Conservation (phyloP, 495 filamentous ascomycete species). For the Neurospora sp. region DNA sequence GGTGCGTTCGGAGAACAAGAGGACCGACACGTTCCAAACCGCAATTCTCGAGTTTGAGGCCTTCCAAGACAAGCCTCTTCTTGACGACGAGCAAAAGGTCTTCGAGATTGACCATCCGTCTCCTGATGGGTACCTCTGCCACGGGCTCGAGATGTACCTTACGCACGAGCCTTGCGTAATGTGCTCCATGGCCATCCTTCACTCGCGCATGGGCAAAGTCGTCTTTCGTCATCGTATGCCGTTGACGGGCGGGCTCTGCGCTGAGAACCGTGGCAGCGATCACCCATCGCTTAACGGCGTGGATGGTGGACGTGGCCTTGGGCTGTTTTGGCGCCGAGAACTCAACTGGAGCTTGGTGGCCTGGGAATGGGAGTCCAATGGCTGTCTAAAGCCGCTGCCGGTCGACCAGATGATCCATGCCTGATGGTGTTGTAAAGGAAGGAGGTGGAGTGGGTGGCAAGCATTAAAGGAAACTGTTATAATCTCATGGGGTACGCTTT, state of each 20-base stretch:
- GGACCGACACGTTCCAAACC: conserved; percentile 9
- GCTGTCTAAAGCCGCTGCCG: conserved; percentile 19
- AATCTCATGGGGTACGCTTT: conserved; percentile 1
- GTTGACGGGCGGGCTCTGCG: conserved; percentile 46
- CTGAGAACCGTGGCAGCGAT: conserved; percentile 34
- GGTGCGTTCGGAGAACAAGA: conserved; percentile 34
- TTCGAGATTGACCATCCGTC: conserved; percentile 35
- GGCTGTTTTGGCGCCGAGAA: conserved; percentile 85
- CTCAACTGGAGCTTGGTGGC: conserved; percentile 87
- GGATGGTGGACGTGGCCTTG: conserved; percentile 52
- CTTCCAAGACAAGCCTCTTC: conserved; percentile 34
- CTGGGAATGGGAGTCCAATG: conserved; percentile 60
- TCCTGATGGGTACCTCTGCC: conserved; percentile 81
- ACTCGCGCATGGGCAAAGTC: conserved; percentile 75
- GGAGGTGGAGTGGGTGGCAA: not conserved
- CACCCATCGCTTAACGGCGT: conserved; percentile 20
- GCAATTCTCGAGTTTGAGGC: conserved; percentile 34
- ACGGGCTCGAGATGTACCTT: conserved; percentile 79
- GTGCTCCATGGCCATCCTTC: conserved; percentile 91
- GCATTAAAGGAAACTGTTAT: not conserved
- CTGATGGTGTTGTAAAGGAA: conserved; percentile 7
- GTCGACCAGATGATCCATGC: conserved; percentile 30
- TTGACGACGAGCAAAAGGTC: conserved; percentile 30
- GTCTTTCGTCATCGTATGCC: conserved; percentile 63
- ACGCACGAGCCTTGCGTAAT: conserved; percentile 93